Conservation (phyloP, 176 grass and related monocot genomes). For the Oryza brachyantha region DNA sequence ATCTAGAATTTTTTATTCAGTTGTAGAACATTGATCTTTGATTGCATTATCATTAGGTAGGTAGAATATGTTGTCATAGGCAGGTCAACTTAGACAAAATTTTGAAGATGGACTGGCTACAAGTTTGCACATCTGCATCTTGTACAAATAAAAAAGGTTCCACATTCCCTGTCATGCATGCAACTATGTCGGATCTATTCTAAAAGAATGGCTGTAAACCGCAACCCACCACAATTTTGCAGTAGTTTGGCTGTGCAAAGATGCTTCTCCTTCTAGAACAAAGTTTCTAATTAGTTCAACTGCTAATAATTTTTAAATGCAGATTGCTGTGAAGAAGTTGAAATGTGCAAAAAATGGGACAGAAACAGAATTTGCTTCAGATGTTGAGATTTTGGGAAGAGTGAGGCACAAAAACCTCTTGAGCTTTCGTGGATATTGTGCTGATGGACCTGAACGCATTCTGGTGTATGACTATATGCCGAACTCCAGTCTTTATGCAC, state of each 20-base stretch:
- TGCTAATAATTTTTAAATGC: conserved; percentile 20
- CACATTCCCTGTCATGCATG: conserved; percentile 25
- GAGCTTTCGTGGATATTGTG: conserved; percentile 68
- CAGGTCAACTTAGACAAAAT: conserved; percentile 29
- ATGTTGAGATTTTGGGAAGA: conserved; percentile 62
- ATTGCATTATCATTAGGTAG: conserved; percentile 32
- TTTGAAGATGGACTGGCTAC: conserved; percentile 24
- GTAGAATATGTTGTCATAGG: conserved; percentile 36
- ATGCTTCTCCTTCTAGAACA: not conserved
- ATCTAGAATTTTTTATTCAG: not conserved
- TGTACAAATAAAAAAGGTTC: conserved; percentile 10
- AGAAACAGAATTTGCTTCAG: conserved; percentile 70
- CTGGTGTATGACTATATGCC: conserved; percentile 77
- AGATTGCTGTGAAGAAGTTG: conserved; percentile 86
- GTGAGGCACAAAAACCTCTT: conserved; percentile 84
- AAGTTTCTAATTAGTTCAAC: not conserved
- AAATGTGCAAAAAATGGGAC: conserved; percentile 51
- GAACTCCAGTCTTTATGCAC: conserved; percentile 64
- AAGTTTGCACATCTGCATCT: conserved; percentile 32
- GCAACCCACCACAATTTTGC: not conserved
- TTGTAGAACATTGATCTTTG: conserved; percentile 41
- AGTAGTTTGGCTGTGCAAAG: not conserved
- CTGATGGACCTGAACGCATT: conserved; percentile 73
- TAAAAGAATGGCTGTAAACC: not conserved
- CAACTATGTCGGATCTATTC: conserved; percentile 23